Conservation (phyloP, 2,329 filamentous ascomycete species). For the Chaetomiaceae sp. region DNA sequence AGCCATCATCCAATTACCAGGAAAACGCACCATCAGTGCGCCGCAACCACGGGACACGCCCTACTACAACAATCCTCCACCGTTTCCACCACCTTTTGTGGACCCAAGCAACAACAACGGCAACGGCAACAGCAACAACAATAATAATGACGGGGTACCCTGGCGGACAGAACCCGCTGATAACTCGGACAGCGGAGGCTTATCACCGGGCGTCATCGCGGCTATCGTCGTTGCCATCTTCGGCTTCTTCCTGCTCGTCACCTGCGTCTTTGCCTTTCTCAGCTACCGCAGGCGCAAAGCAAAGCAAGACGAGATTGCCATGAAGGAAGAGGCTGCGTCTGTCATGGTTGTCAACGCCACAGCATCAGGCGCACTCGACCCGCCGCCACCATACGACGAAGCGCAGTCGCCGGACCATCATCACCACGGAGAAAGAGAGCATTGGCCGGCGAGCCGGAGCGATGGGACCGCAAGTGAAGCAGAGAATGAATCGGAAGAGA, state of each 20-base stretch:
- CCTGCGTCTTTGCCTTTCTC: neutral
- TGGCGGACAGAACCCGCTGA: neutral
- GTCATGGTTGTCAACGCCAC: neutral
- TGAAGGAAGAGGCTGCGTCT: constrained; percentile 4
- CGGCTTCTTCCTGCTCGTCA: constrained; percentile 3
- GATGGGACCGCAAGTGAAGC: neutral
- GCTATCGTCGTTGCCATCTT: constrained; percentile 7
- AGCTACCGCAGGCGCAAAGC: neutral
- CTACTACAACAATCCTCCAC: neutral
- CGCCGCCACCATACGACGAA: constrained; percentile 14
- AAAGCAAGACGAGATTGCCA: neutral
- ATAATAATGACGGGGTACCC: neutral
- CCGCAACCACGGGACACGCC: neutral
- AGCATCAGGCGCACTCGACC: constrained; percentile 1
- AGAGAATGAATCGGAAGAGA: constrained; percentile 6
- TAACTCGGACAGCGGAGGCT: neutral
- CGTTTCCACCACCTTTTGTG: neutral
- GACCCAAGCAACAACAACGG: neutral
- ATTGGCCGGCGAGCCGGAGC: neutral
- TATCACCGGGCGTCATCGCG: neutral
- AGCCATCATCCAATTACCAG: neutral
- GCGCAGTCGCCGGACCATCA: neutral
- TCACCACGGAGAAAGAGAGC: neutral
- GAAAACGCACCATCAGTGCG: neutral
- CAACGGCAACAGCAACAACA: neutral